Evolutionary conservation across 495 filamentous ascomycete species (phyloP), one percentile per base, ranked within the genome.

Genomic region (Podospora didyma): DNA sequence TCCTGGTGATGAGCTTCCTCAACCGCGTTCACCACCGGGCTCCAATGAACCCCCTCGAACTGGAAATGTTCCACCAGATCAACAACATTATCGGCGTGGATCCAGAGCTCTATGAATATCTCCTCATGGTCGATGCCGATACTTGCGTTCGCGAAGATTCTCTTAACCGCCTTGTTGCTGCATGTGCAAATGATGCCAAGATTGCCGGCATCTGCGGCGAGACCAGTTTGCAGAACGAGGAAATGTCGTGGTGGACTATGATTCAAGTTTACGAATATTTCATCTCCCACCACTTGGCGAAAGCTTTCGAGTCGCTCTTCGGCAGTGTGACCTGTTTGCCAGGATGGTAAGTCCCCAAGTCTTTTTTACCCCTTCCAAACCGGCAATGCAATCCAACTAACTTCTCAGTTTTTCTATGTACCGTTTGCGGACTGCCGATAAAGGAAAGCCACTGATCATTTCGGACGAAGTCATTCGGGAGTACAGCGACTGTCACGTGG

Each of bases 221-320:
- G 69, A 98, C 94, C 4, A 95, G 89, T 78, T 79, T 97, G 57
- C 88, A 96, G 70, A 98, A 98, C 62, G 92, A 96, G 73, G 88
- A 96, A 62, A 76, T 86, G 20, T 92, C 85, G 62, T 97, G 92
- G 91, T 95, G 90, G 90, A 98, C 95, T 10, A 98, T 98, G 94
- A 98, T 98, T 67, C 94, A 98, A 71, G 94, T 97, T 55, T 97
- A 97, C 73, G 92, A 97, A 72, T 97, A 97, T 76, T 97, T 88
- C 70, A 97, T 97, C 68, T 96, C 92, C 20, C 92, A 97, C 79
- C 87, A 97, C 72, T 74, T 97, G 59, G 74, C 92, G 35, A 97
- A 97, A 77, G 89, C 92, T 53, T 97, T 97, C 62, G 92, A 97
- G 72, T 96, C 90, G 44, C 81, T 97, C 42, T 97, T 97, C 61